These are phyloP conservation scores for Apiotrichum siamense DNA, from an alignment of 1,284 basidiomycete genomes.

Conservation along the genomic window DNA sequence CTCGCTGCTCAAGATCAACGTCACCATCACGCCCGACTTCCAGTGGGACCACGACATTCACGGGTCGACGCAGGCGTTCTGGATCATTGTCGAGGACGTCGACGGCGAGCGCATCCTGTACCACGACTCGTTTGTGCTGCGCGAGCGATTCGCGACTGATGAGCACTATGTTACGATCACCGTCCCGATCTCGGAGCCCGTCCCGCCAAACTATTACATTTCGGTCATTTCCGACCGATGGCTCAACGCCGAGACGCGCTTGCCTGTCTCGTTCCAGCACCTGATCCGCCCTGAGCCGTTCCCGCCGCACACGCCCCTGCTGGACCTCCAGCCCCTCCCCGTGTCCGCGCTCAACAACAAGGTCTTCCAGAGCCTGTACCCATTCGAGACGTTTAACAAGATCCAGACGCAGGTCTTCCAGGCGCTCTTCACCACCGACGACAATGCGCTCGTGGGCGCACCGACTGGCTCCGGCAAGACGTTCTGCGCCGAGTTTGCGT, in stretches of 20 bases:
- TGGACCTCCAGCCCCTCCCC: slow-evolving; percentile 88
- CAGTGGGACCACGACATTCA: slow-evolving; percentile 95
- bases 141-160: slow-evolving; percentile 83
- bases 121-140: slow-evolving; percentile 86
- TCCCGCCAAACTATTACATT: slow-evolving; percentile 97
- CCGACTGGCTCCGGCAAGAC: slow-evolving; percentile 97
- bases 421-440: slow-evolving; percentile 89
- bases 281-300: slow-evolving; percentile 96
- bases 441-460: slow-evolving; percentile 92
- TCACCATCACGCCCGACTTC: slow-evolving; percentile 92
- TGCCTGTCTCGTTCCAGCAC: slow-evolving; percentile 97
- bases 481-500: slow-evolving; percentile 91
- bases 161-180: slow-evolving; percentile 93
- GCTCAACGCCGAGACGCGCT: slow-evolving; percentile 87
- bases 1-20: slow-evolving; percentile 76
- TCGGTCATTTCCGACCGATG: slow-evolving; percentile 91
- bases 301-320: slow-evolving; percentile 82
- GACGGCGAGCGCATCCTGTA: slow-evolving; percentile 94
- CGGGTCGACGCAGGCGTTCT: slow-evolving; percentile 78
- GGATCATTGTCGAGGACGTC: slow-evolving; percentile 91
- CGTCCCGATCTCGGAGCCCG: slow-evolving; percentile 92
- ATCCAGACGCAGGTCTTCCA: slow-evolving; percentile 99
- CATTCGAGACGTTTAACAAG: slow-evolving; percentile 87
- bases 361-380: slow-evolving; percentile 81
- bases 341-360: slow-evolving; percentile 85